A percentile compares a stretch with the other conserved stretches of the same genome.
Evolutionary conservation across 2,329 filamentous ascomycete species (phyloP).

Genomic region (Pseudogymnoascus sp.): DNA sequence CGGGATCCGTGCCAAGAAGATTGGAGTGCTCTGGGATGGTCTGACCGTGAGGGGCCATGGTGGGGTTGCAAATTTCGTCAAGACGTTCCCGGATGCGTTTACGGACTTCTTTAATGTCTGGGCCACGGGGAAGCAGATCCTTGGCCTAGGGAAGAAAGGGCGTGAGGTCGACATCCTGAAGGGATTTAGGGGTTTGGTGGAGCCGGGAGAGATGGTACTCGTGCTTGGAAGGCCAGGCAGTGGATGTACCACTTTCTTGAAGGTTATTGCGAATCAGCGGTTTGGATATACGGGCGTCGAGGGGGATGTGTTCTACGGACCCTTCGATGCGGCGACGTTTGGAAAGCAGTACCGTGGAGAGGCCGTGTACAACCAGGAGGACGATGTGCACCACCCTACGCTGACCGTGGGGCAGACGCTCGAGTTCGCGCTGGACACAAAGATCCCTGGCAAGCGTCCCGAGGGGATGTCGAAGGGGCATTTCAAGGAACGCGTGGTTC

Average conservation of each 20-base stretch:
- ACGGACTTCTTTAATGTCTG: constrained; percentile 50
- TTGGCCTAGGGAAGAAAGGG: constrained; percentile 46
- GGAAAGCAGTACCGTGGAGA: constrained; percentile 45
- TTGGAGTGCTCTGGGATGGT: constrained; percentile 71
- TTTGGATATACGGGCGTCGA: constrained; percentile 49
- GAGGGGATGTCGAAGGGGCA: constrained; percentile 30
- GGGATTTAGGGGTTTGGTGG: constrained; percentile 58
- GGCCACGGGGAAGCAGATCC: constrained; percentile 45
- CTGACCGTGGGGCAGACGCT: constrained; percentile 45
- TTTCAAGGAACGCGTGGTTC: constrained; percentile 45
- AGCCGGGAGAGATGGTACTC: constrained; percentile 65
- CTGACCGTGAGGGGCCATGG: constrained; percentile 70
- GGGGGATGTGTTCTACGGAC: constrained; percentile 52
- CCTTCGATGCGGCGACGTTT: constrained; percentile 33
- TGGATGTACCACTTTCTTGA: constrained; percentile 65
- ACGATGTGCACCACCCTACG: constrained; percentile 43
- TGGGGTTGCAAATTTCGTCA: constrained; percentile 61
- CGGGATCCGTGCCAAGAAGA: constrained; percentile 73
- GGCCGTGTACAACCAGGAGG: constrained; percentile 48
- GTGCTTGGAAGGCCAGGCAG: constrained; percentile 62
- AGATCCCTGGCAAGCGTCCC: constrained; percentile 50
- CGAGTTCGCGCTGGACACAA: constrained; percentile 49
- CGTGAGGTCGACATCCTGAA: constrained; percentile 59
- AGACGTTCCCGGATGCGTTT: constrained; percentile 66
- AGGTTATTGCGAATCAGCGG: constrained; percentile 58